Evolutionary conservation across 306 rosid genomes (phyloP), one percentile per base, ranked within the genome.

Genomic region (Vigna hirtella): DNA sequence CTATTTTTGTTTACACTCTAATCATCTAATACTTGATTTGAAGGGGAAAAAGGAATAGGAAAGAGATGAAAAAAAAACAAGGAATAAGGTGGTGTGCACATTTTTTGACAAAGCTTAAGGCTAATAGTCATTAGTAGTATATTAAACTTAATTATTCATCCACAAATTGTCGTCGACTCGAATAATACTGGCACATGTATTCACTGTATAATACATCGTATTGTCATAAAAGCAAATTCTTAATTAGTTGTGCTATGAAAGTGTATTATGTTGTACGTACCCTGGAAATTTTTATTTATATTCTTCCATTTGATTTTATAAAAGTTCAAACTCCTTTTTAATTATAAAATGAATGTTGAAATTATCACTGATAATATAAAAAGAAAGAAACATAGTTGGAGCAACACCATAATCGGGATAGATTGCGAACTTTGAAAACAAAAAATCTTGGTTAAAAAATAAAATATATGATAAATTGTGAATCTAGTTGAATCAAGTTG

Each of bases 401-500:
- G 40, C 18, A 43, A 45, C 48, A 43, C 48, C 11, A 43, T 43
- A 43, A 0, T 43, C 48, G 45, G 45, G 5, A 22, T 64, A 49
- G 50, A 36, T 16, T 24, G 36, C 64, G 5, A 50, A 38, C 50
- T 38, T 40, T 9, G 24, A 17, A 38, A 65, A 65, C 30, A 16
- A 40, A 45, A 43, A 43, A 40, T 10, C 1, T 10, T 26, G 40
- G 66, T 63, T 63, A n/a, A 34, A 52, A 52, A 12, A 2, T 49
- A 15, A 49, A 66, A 66, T 18, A 17, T 56, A 42, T 20, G 14
- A 18, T 10, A 42, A 66, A 48, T 9, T 48, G 59, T 70, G 28
- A 70, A 70, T 69, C 15, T 7, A 72, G 0, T 58, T 58, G 53
- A 42, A 74, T 59, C 24, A 58, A 74, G 69, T 74, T 74, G 69